Evolutionary conservation across 2,329 filamentous ascomycete genomes (phyloP).

Genomic region (Ascochyta viciae-villosae): DNA sequence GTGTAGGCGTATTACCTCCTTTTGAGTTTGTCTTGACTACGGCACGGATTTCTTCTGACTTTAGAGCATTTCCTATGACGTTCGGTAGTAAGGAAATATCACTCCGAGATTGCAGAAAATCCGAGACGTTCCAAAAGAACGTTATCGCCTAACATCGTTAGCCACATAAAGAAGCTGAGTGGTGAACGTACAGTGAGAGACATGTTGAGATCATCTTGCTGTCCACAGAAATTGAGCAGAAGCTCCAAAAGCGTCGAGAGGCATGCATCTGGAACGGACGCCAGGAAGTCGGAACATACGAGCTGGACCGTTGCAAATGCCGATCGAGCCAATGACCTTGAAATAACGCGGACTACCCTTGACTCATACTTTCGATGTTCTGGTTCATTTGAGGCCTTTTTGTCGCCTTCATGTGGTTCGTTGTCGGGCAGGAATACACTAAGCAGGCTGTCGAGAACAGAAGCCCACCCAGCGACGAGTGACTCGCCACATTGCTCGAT

Average conservation of each 20-base stretch:
- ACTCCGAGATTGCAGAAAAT: conserved; percentile 71
- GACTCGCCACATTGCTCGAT: conserved; percentile 89
- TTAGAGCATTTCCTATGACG: conserved; percentile 22
- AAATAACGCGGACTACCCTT: conserved; percentile 53
- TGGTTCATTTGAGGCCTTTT: background rate
- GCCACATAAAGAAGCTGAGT: background rate
- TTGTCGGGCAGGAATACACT: conserved; percentile 68
- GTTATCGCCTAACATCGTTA: conserved; percentile 73
- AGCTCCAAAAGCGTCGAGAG: conserved; percentile 86
- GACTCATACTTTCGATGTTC: background rate
- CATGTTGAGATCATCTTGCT: conserved; percentile 92
- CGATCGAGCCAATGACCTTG: conserved; percentile 78
- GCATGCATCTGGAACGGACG: conserved; percentile 70
- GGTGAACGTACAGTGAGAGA: conserved; percentile 74
- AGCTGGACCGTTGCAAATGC: conserved; percentile 91
- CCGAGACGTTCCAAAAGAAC: conserved; percentile 94
- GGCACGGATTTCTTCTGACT: conserved; percentile 61
- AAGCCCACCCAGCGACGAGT: conserved; percentile 81
- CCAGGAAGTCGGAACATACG: conserved; percentile 92
- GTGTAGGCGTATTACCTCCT: conserved; percentile 69
- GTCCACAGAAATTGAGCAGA: conserved; percentile 85
- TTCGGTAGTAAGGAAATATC: conserved; percentile 47
- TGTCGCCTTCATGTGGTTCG: background rate
- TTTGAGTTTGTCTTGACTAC: conserved; percentile 67
- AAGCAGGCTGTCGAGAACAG: conserved; percentile 83